Evolutionary conservation across 352 stramenopile species (phyloP).

Genomic region (Globisporangium mamillatum): DNA sequence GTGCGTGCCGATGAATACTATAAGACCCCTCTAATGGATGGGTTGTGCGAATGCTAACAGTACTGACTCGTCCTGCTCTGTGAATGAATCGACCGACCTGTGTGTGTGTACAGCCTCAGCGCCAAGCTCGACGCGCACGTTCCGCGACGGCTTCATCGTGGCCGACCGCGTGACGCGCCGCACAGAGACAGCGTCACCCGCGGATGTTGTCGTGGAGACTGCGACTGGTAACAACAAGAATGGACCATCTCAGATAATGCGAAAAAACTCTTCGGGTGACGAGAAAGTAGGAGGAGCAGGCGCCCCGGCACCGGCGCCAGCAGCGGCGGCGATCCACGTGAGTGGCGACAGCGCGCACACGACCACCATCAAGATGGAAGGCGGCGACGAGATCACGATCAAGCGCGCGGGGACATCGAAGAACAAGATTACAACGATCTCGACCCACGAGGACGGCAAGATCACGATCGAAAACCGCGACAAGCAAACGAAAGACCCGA

Average conservation of each 20-base stretch:
- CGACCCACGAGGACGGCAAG: constrained; percentile 62
- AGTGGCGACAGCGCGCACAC: constrained; percentile 36
- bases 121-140: constrained; percentile 36
- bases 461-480: constrained; percentile 64
- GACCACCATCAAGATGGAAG: constrained; percentile 73
- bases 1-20: constrained; percentile 2
- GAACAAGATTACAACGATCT: constrained; percentile 69
- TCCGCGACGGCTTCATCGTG: constrained; percentile 76
- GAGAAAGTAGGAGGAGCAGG: constrained; percentile 1
- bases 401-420: constrained; percentile 54
- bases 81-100: neutral
- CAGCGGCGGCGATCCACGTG: constrained; percentile 18
- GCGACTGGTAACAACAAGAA: neutral
- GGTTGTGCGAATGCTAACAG: neutral
- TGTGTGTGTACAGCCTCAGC: constrained; percentile 9
- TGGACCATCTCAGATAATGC: neutral
- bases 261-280: neutral
- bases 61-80: neutral
- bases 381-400: constrained; percentile 80
- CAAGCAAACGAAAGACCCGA: constrained; percentile 19
- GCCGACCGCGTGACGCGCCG: constrained; percentile 42
- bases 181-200: constrained; percentile 25
- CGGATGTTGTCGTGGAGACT: neutral
- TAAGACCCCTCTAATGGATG: neutral
- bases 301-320: neutral